Evolutionary conservation across 345 rosid species (phyloP).

Genomic region (Theobroma cacao): DNA sequence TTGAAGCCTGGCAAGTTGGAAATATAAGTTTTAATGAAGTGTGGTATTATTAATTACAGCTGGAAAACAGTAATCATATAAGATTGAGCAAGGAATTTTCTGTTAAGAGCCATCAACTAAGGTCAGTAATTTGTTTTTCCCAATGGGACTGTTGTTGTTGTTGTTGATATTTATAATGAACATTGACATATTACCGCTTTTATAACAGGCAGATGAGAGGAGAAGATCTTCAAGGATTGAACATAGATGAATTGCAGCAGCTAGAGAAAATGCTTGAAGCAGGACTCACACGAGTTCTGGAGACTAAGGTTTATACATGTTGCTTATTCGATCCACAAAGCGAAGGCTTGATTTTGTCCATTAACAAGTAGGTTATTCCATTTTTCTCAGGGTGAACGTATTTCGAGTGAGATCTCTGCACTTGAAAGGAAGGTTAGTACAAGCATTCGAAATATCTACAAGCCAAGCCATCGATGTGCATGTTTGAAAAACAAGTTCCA

Average conservation of each 20-base stretch:
- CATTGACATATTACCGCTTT: not conserved
- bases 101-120: conserved; percentile 51
- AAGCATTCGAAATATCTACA: not conserved
- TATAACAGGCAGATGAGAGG: conserved; percentile 50
- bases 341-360: not conserved
- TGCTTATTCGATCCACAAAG: not conserved
- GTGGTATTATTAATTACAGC: conserved; percentile 21
- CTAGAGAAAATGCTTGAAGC: conserved; percentile 47
- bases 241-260: conserved; percentile 41
- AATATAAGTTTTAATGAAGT: not conserved
- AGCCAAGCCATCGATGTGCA: not conserved
- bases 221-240: conserved; percentile 50
- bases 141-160: not conserved
- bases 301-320: conserved; percentile 27
- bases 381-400: conserved; percentile 38
- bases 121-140: conserved; percentile 28
- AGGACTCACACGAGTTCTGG: conserved; percentile 35
- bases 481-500: not conserved
- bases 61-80: conserved; percentile 38
- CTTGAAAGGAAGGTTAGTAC: conserved; percentile 51
- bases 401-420: conserved; percentile 42
- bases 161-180: not conserved
- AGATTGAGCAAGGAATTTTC: conserved; percentile 52
- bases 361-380: not conserved
- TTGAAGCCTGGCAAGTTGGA: not conserved